A percentile compares a stretch with the other conserved stretches of the same genome.
Conservation (phyloP, 2,329 filamentous ascomycete genomes). For the Graphiopsis chlorocephala region DNA sequence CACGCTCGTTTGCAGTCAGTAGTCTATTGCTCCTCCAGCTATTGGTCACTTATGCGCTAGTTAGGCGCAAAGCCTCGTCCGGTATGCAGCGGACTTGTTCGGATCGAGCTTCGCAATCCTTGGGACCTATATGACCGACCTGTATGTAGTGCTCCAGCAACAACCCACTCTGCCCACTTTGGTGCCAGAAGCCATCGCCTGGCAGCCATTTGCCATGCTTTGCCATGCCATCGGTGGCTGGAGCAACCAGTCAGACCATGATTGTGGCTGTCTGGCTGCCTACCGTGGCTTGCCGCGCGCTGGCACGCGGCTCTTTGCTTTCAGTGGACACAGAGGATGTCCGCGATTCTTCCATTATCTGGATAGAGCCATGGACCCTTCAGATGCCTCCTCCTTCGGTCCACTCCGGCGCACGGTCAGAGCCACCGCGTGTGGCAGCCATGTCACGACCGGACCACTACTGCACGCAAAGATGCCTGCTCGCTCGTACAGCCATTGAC, state of each 20-base stretch:
- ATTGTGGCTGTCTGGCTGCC: not conserved
- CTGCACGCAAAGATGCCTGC: conserved; percentile 6
- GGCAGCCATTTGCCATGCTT: not conserved
- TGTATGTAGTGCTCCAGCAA: conserved; percentile 6
- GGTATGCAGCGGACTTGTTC: conserved; percentile 12
- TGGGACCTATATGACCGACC: conserved; percentile 11
- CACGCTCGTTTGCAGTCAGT: conserved; percentile 2
- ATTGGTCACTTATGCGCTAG: conserved; percentile 13
- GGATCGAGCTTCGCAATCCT: not conserved
- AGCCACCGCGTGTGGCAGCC: not conserved
- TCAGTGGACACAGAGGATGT: not conserved
- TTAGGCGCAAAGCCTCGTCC: conserved; percentile 5
- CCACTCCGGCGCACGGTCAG: not conserved
- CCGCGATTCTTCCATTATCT: not conserved
- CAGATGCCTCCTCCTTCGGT: not conserved
- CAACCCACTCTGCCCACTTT: not conserved
- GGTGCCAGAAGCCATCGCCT: not conserved
- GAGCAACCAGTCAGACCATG: not conserved
- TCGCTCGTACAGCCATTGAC: not conserved
- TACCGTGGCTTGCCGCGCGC: not conserved
- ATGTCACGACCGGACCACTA: not conserved
- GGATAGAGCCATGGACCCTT: not conserved
- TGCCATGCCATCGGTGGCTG: conserved; percentile 5
- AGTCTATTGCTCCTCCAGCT: conserved; percentile 9
- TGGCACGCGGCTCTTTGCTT: not conserved